Base-by-base conservation (phyloP, 1,284 basidiomycete species). In the Irpex sp. region DNA sequence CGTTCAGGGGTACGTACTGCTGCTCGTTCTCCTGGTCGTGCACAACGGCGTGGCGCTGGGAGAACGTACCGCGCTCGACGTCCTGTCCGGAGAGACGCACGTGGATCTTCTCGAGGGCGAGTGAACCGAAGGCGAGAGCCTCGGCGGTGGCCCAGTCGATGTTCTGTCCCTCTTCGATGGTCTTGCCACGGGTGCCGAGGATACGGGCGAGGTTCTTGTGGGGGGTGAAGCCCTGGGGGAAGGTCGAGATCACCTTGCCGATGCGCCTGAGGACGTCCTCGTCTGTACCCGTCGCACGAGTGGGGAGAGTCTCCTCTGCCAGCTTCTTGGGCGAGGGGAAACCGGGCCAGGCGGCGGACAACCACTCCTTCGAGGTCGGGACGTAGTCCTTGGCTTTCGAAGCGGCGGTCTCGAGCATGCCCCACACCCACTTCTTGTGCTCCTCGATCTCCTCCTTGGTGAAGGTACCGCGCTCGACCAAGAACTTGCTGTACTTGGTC, bases 111-210 rank as follows among this genome's bases (percentile, higher is more conserved):
- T 99, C 96, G 55, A 96, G 81, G 16, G 91, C 91, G 58, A 99
- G 86, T 14, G 94, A 85, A 64, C 96, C 97, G 71, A 99, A 94
- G 0, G 97, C 97, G 60, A 99, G 87, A 0, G 97, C 94, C 79
- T 99, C 97, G 63, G 96, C 96, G n/a, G 97, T 99, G 16, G 94
- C 91, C 95, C 96, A 98, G 76, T 99, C 97, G 69, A 99, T 97
- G 77, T 91, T 91, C 66, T 78, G 81, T 64, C 96, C 97, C 67
- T 97, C 93, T 68, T 93, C 87, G 42, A 98, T 85, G 1, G 91
- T 87, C 83, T 96, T 96, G 47, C 92, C 92, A 64, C 97, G 90
- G 45, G 82, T 89, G 64, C 80, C 76, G 59, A 99, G 87, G 74
- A 99, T 99, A 73, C 97, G 91, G 4, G 89, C 91, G 60, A 99